Base-by-base conservation (phyloP, 2,329 filamentous ascomycete species). In the Atkinsonella hypoxylon region DNA sequence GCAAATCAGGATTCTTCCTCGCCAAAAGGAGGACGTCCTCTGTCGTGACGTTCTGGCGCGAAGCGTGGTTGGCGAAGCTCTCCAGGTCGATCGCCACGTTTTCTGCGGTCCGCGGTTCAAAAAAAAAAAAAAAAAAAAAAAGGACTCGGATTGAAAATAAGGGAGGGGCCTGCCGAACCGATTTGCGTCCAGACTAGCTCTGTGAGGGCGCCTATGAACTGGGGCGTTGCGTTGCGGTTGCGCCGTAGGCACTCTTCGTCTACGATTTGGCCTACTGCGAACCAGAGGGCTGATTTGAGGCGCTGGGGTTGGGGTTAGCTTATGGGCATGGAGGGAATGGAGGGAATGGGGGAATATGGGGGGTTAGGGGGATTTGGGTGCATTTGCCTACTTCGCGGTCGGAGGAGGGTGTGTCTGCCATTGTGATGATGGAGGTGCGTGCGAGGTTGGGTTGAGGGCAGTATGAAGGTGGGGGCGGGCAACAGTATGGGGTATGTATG, bases 101-200 rank as follows among this genome's bases (percentile, higher is more conserved):
- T 58, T 81, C 78, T 80, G n/a, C n/a, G n/a, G n/a, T n/a, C n/a
- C n/a, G n/a, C n/a, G n/a, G n/a, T n/a, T n/a, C n/a, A n/a, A n/a
- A n/a, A n/a, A n/a, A n/a, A n/a, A n/a, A n/a, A n/a, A n/a, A n/a
- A n/a, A n/a, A n/a, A n/a, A n/a, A n/a, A n/a, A n/a, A n/a, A n/a
- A n/a, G n/a, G n/a, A n/a, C n/a, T n/a, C n/a, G n/a, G n/a, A n/a
- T n/a, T n/a, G n/a, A n/a, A n/a, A n/a, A n/a, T n/a, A n/a, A n/a
- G n/a, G n/a, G n/a, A n/a, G n/a, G n/a, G n/a, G n/a, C n/a, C n/a
- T n/a, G 22, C 48, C 51, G 2, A 51, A 91, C 89, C 86, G 48
- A 95, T 85, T 58, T 95, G 89, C 1, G 82, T 78, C 82, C 87
- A 95, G 8, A 91, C 85, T 66, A 95, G 79, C 66, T 95, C 89